Evolutionary conservation across 1,284 basidiomycete species (phyloP), one percentile per base, ranked within the genome.

Genomic region (Takashimella tepidaria): DNA sequence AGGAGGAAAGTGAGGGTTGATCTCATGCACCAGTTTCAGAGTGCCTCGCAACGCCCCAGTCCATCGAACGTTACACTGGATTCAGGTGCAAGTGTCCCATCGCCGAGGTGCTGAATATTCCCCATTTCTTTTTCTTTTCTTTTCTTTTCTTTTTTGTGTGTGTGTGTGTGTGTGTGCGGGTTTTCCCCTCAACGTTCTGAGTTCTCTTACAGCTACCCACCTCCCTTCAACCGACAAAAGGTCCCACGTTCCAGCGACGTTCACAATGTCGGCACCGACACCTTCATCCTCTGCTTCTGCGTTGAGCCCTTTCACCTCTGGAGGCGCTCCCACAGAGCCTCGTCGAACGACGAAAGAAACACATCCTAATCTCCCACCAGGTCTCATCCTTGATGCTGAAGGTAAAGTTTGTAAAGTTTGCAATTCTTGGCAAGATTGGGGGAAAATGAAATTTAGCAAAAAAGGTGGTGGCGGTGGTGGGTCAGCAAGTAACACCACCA

Each of bases 321-420:
- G 24, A 10, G n/a, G 6, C 42, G n/a, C 42, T 6, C 42, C 42
- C 42, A 20, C 50, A 16, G 49, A 53, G 47, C 54, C 54, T 4
- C 51, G 56, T 19, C 56, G 58, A 44, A 74, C 72, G n/a, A 74
- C 70, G 5, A 74, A 72, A 59, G 70, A 66, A 55, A 72, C 70
- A 2, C 70, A 74, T 54, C 69, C 73, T 8, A 66, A 74, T 53
- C 67, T 80, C 1, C 86, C 88, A 1, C 86, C 87, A 2, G 91
- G 89, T 1, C 84, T 90, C 78, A 82, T 93, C 53, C 77, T 96
- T 56, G 92, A 89, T 2, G 87, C 88, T 24, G 89, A 96, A 63
- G 92, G 92, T 22, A 95, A 92, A 75, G 89, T 89, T 0, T 97
- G 92, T 80, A 93, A 90, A 77, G 84, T 88, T 40, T 92, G 91